Evolutionary conservation across 192 early-diverging fungal species (phyloP), one percentile per base, ranked within the genome.

Genomic region (Backusella parvicylindrica): DNA sequence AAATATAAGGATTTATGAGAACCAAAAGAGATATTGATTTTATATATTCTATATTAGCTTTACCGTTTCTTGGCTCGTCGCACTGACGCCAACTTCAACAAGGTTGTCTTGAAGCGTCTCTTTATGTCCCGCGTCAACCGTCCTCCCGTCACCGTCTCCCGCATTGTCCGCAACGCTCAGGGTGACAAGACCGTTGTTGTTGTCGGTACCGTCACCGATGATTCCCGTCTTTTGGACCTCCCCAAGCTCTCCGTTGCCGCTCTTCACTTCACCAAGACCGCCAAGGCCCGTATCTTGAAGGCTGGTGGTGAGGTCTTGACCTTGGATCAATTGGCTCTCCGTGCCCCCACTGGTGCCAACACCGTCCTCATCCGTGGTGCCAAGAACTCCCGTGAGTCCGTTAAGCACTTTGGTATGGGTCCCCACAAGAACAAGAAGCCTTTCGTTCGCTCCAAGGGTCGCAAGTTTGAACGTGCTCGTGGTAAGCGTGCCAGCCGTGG

Each of bases 401-500:
- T 96, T 86, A 99, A 97, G 95, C 98, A 99, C 92, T 99, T 99
- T 81, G 98, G 98, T 84, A 85, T 83, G 77, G 81, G 81, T 73
- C 81, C 81, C 64, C 77, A 79, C 72, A 76, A 75, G 72, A 71
- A 82, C 80, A 82, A 77, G 81, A 79, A 77, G 86, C 98, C 97
- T 78, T 98, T 95, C 86, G 92, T 99, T 84, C 91, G 93, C 81
- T 95, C 95, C 88, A 99, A 99, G 94, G 98, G 98, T 77, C 94
- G 98, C 90, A 99, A 99, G 95, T 98, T 98, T 86, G 97, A 99
- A 89, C 85, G 89, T 50, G 98, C 97, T 85, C 96, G 98, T 97
- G 98, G 98, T 93, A 95, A 96, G 82, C 92, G 98, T 92, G 90
- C 94, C 84, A 96, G 95, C 85, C 93, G 97, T 89, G 98, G 98